These are phyloP conservation scores for Dissophora ornata DNA, from an alignment of 192 early-diverging fungal species.

Conservation along the genomic window DNA sequence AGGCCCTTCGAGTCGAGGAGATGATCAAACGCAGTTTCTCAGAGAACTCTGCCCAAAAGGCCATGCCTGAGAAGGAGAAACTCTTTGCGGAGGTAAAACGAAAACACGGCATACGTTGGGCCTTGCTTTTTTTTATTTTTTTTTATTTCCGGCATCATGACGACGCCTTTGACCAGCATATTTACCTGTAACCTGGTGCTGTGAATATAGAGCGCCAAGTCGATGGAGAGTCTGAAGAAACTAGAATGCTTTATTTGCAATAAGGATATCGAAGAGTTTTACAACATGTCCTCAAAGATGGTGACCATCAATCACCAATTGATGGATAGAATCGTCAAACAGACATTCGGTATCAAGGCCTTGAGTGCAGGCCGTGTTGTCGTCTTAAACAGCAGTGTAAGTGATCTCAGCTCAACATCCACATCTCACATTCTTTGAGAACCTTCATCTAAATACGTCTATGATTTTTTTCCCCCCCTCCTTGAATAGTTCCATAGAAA, in stretches of 20 bases:
- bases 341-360: conserved; percentile 70
- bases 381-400: conserved; percentile 76
- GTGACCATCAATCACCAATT: conserved; percentile 65
- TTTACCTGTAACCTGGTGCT: too few relatives aligned
- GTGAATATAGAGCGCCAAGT: conserved; percentile 65
- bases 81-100: conserved; percentile 72
- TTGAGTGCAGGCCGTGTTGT: conserved; percentile 79
- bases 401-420: too few relatives aligned
- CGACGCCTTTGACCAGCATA: too few relatives aligned
- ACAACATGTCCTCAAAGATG: conserved; percentile 70
- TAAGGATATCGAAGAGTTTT: conserved; percentile 77
- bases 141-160: too few relatives aligned
- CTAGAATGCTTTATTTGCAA: conserved; percentile 87
- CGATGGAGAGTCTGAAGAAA: conserved; percentile 67
- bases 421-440: neutral
- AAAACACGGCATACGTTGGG: too few relatives aligned
- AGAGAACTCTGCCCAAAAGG: conserved; percentile 88
- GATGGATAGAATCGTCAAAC: conserved; percentile 65
- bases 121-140: neutral
- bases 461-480: neutral
- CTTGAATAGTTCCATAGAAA: conserved; percentile 70
- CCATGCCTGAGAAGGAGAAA: conserved; percentile 85
- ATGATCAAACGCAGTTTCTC: conserved; percentile 99
- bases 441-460: neutral
- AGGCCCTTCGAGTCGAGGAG: conserved; percentile 95